Percentiles rank a stretch among this genome's conserved stretches.
Evolutionary conservation across 2,329 filamentous ascomycete genomes (phyloP).

Genomic region (Exserohilum turcica): DNA sequence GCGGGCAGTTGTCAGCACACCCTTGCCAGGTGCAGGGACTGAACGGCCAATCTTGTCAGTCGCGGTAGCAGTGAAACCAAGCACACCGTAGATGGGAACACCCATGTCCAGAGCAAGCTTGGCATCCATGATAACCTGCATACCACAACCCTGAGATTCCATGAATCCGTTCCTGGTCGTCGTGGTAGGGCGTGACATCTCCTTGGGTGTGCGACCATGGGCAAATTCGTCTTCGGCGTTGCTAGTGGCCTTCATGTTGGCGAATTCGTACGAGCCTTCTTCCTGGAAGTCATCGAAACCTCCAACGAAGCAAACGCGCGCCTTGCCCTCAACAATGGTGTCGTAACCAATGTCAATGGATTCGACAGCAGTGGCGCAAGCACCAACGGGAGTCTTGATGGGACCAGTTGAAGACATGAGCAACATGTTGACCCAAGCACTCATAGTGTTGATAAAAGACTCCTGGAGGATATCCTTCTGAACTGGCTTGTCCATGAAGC

Average conservation of each 20-base stretch:
- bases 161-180: conserved; percentile 98
- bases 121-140: conserved; percentile 98
- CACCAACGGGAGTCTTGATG: conserved; percentile 98
- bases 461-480: conserved; percentile 99
- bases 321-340: conserved; percentile 98
- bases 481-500: conserved; percentile 93
- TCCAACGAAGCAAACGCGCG: conserved; percentile 94
- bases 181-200: conserved; percentile 97
- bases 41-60: conserved; percentile 99
- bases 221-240: conserved; percentile 96
- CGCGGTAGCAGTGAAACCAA: conserved; percentile 91
- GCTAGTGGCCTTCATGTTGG: conserved; percentile 99
- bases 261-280: conserved; percentile 98
- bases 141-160: conserved; percentile 98
- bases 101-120: conserved; percentile 97
- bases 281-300: conserved; percentile 99
- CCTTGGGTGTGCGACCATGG: conserved; percentile 90
- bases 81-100: conserved; percentile 93
- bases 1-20: conserved; percentile 92
- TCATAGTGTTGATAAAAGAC: conserved; percentile 99
- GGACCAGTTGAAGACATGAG: conserved; percentile 94
- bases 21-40: conserved; percentile 93
- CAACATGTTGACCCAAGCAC: conserved; percentile 99
- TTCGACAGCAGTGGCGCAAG: conserved; percentile 95
- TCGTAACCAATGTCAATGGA: conserved; percentile 98